Evolutionary conservation across 148 eudicot genomes (phyloP).

Genomic region (Spergularia marina): DNA sequence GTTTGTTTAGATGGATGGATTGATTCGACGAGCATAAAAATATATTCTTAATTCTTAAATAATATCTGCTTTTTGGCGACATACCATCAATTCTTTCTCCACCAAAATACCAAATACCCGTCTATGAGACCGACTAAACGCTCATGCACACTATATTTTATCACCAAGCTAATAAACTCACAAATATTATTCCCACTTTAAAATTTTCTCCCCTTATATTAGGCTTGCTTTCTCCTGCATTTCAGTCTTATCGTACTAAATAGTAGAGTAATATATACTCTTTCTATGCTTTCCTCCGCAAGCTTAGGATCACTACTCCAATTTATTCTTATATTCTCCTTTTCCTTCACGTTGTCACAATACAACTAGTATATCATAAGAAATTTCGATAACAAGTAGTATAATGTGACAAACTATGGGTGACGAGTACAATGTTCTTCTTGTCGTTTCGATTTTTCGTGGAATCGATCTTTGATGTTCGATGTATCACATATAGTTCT

Average conservation of each 20-base stretch:
- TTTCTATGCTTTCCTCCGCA: too few species aligned
- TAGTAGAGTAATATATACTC: too few species aligned
- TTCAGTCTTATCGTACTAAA: not conserved
- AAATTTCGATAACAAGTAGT: too few species aligned
- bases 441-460: too few species aligned
- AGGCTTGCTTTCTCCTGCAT: slow-evolving; percentile 9
- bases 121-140: slow-evolving; percentile 5
- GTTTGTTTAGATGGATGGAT: not conserved
- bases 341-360: too few species aligned
- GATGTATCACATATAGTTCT: too few species aligned
- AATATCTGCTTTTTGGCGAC: slow-evolving; percentile 9
- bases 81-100: not conserved
- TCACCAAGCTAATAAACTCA: not conserved
- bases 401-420: too few species aligned
- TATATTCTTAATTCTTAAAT: slow-evolving; percentile 2
- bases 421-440: too few species aligned
- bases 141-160: slow-evolving; percentile 14
- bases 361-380: too few species aligned
- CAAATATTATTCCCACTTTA: slow-evolving; percentile 11
- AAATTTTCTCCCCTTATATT: not conserved
- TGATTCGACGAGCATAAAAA: not conserved
- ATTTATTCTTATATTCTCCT: too few species aligned
- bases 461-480: too few species aligned
- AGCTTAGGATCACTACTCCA: too few species aligned
- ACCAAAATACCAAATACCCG: not conserved